Base-by-base conservation (phyloP, 2,329 filamentous ascomycete genomes). In the Tolypocladium amazonense region DNA sequence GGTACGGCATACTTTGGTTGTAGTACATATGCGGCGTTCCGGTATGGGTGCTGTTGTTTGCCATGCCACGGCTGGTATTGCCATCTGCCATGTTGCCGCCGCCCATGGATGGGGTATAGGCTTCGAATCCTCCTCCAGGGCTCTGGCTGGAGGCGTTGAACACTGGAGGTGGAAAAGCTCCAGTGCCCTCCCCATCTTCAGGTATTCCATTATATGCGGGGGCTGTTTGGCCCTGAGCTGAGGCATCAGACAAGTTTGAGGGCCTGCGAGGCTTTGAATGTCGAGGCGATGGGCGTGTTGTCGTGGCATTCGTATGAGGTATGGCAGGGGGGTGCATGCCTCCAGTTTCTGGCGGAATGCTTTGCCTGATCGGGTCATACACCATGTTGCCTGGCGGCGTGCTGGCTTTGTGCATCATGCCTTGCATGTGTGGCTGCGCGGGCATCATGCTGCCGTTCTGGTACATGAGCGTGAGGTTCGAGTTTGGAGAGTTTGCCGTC, bases 401-500 rank as follows among this genome's bases (percentile, higher is more conserved):
- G 27, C 76, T 74, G 9, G 76, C 76, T 2, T 78, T 76, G 14
- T 64, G 64, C 2, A 62, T 56, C 27, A 59, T 50, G 12, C 54
- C 38, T 25, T 39, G 55, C 18, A 56, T 35, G 25, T 57, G 58
- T 23, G 58, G 56, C 39, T 57, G 57, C 57, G 63, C 8, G 35
- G 55, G n/a, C 59, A 59, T 35, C 39, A 56, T 56, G 50, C 50
- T 58, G 23, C 56, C 58, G 33, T 61, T 86, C 61, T 89, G 86
- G 69, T 91, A 95, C 69, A 95, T 83, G 59, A 93, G 81, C 1
- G 90, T 92, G 5, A 96, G 76, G 68, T 90, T 94, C 0, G 90
- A 91, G 63, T 86, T 92, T 1, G 90, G 88, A 4, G 90, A 94
- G 68, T 95, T 91, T 59, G 90, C 92, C 1, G 88, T 93, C 18